These are phyloP conservation scores for Zelopaecilomyces penicillatus DNA, from an alignment of 2,329 filamentous ascomycete species.

Conservation along the genomic window DNA sequence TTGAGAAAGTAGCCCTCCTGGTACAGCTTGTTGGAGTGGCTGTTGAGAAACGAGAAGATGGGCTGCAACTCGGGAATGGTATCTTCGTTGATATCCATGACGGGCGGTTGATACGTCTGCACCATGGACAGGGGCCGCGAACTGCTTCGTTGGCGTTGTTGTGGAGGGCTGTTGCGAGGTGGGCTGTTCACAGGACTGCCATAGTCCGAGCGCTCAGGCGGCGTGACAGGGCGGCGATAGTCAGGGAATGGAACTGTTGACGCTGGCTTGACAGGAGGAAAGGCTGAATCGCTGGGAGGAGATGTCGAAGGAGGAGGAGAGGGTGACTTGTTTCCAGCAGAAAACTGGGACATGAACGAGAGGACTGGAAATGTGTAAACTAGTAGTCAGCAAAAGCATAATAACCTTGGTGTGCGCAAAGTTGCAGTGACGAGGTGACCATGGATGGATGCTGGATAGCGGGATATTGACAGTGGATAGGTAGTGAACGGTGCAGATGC, in stretches of 20 bases:
- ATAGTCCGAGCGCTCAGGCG: conserved; percentile 33
- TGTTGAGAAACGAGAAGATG: conserved; percentile 90
- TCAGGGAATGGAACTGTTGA: conserved; percentile 14
- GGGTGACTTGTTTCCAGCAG: conserved; percentile 40
- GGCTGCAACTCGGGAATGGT: conserved; percentile 89
- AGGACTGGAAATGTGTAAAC: conserved; percentile 48
- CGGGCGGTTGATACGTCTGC: conserved; percentile 73
- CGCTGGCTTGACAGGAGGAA: conserved; percentile 20
- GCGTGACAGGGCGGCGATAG: conserved; percentile 29
- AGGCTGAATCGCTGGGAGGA: conserved; percentile 31
- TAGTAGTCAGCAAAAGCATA: conserved; percentile 13
- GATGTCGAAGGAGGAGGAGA: conserved; percentile 37
- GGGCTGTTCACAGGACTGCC: conserved; percentile 32
- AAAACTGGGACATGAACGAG: conserved; percentile 82
- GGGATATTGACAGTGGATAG: background rate
- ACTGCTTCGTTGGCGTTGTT: conserved; percentile 36
- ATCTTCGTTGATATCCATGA: conserved; percentile 78
- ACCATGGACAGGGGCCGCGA: conserved; percentile 79
- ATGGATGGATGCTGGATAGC: background rate
- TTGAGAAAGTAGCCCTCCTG: conserved; percentile 98
- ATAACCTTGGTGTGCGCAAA: no score
- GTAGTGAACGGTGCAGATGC: no score
- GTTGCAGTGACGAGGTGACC: background rate
- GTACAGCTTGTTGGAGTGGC: conserved; percentile 92
- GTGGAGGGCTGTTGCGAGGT: conserved; percentile 32